These are phyloP conservation scores for Stagonosporopsis tanaceti DNA, from an alignment of 2,329 filamentous ascomycete species.

Conservation along the genomic window DNA sequence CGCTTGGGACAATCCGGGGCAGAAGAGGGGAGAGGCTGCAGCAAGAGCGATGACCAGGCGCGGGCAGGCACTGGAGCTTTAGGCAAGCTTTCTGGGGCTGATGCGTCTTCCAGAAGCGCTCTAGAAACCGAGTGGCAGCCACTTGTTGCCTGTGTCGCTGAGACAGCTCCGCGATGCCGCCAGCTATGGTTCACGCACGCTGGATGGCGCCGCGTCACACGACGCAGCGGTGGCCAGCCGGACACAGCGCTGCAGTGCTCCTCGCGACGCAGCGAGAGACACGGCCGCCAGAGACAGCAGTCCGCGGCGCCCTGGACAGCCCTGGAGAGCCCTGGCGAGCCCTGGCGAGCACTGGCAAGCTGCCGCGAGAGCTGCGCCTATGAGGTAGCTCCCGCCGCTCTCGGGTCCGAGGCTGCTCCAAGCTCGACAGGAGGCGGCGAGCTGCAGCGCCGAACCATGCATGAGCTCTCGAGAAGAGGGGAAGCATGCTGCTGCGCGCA, in stretches of 20 bases:
- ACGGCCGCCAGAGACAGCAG: slow-evolving; percentile 13
- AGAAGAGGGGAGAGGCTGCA: slow-evolving; percentile 31
- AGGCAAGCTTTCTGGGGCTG: slow-evolving; percentile 33
- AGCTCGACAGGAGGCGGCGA: slow-evolving; percentile 18
- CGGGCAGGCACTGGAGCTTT: slow-evolving; percentile 24
- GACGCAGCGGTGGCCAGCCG: slow-evolving; percentile 9
- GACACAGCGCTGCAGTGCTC: slow-evolving; percentile 10
- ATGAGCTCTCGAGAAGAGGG: slow-evolving; percentile 1
- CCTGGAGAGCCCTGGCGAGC: background rate
- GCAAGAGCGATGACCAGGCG: slow-evolving; percentile 24
- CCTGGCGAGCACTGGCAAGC: background rate
- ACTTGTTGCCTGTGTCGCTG: slow-evolving; percentile 17
- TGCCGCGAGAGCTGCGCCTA: slow-evolving; percentile 25
- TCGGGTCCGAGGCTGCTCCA: slow-evolving; percentile 13
- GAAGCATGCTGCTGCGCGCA: background rate
- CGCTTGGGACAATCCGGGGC: slow-evolving; percentile 25
- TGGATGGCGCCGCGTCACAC: slow-evolving; percentile 27
- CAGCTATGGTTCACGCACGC: slow-evolving; percentile 23
- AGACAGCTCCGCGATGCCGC: slow-evolving; percentile 24
- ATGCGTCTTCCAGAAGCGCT: slow-evolving; percentile 40
- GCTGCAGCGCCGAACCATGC: slow-evolving; percentile 18
- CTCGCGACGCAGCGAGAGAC: slow-evolving; percentile 13
- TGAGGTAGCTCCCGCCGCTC: slow-evolving; percentile 20
- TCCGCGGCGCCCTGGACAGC: background rate
- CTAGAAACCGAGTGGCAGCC: slow-evolving; percentile 29